These are phyloP conservation scores for Calonectria multiphialidica DNA, from an alignment of 2,329 filamentous ascomycete species.

Conservation along the genomic window DNA sequence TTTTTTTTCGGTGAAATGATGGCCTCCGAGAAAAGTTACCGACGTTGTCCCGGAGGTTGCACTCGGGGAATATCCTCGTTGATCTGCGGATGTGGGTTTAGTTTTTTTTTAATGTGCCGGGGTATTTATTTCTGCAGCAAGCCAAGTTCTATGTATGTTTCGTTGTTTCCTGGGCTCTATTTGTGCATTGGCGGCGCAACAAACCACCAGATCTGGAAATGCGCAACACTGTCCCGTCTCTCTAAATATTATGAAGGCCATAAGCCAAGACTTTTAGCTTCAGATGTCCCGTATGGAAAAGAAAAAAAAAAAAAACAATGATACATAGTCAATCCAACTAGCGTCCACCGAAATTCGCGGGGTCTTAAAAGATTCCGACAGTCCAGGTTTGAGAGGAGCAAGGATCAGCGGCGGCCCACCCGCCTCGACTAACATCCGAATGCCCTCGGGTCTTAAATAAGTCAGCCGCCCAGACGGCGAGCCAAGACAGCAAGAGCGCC, in stretches of 20 bases:
- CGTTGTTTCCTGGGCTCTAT: too few species aligned
- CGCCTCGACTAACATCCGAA: conserved; percentile 34
- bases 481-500: conserved; percentile 20
- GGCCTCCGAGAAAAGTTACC: not conserved
- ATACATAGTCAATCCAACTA: not conserved
- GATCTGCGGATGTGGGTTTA: not conserved
- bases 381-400: not conserved
- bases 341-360: not conserved
- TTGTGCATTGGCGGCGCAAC: not conserved
- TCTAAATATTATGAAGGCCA: too few species aligned
- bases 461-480: not conserved
- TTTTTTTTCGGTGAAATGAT: not conserved
- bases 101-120: not conserved
- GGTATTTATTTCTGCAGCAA: not conserved
- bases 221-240: not conserved
- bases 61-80: not conserved
- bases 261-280: too few species aligned
- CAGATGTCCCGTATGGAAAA: too few species aligned
- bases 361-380: not conserved
- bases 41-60: not conserved
- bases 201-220: not conserved
- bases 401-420: not conserved
- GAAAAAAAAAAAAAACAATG: too few species aligned
- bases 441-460: conserved; percentile 36
- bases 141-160: not conserved